Percentiles rank a stretch among this genome's conserved stretches.
phyloP scores from a whole-genome alignment of 2,329 filamentous ascomycete genomes.

The Talaromyces sp. region DNA sequence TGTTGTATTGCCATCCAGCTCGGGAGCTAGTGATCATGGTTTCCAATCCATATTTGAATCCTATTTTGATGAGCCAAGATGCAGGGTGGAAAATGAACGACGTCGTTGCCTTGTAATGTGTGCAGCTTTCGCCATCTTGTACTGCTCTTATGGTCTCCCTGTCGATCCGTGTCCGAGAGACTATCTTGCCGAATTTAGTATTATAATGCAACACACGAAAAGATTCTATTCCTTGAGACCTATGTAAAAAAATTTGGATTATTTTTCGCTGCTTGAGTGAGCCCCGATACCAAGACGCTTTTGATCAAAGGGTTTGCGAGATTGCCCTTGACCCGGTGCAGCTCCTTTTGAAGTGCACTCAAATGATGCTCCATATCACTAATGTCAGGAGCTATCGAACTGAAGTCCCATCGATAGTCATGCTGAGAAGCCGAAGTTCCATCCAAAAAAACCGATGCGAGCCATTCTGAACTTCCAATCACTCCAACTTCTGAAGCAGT shows the following conservation, averaged over 20 bases:
- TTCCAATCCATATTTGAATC: conserved; percentile 11
- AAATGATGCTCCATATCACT: conserved; percentile 4
- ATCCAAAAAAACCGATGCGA: background rate
- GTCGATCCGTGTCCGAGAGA: background rate
- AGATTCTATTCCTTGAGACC: background rate
- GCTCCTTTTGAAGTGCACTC: conserved; percentile 5
- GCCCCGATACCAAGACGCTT: conserved; percentile 2
- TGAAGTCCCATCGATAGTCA: conserved; percentile 2
- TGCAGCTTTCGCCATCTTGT: background rate
- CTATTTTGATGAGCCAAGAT: conserved; percentile 11
- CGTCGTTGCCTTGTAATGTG: conserved; percentile 6
- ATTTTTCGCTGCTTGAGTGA: background rate
- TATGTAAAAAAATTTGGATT: background rate
- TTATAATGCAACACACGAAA: background rate
- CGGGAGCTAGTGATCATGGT: background rate
- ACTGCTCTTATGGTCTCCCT: background rate
- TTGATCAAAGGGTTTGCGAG: background rate
- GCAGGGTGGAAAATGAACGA: conserved; percentile 11
- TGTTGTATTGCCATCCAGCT: conserved; percentile 6
- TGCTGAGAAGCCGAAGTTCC: background rate
- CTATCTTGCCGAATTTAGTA: conserved; percentile 5
- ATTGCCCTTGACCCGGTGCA: background rate
- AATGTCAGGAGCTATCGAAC: background rate
- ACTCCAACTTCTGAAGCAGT: background rate
- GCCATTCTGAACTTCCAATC: background rate